phyloP scores from a whole-genome alignment of 768 basidiomycete species.

The Lactarius indigo region DNA sequence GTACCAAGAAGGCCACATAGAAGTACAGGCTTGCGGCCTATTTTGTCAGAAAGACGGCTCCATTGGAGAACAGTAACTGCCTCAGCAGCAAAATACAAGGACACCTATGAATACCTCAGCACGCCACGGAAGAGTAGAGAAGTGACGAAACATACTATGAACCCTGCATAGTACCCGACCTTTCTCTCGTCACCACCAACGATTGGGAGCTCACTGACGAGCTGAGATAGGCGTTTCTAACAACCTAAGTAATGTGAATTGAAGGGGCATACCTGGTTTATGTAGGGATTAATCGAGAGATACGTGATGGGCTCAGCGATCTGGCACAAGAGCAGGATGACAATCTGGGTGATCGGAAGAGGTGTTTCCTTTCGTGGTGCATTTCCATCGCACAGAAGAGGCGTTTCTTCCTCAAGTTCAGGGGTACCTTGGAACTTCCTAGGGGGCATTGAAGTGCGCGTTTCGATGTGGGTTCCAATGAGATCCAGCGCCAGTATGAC shows the following conservation, averaged over 20 bases:
- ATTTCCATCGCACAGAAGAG: not conserved
- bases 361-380: not conserved
- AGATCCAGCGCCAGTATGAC: not conserved
- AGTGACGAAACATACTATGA: slow-evolving; percentile 38
- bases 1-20: slow-evolving; percentile 37
- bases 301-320: slow-evolving; percentile 48
- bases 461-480: not conserved
- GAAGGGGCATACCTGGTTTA: slow-evolving; percentile 41
- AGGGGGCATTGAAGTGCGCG: not conserved
- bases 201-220: slow-evolving; percentile 40
- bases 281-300: slow-evolving; percentile 47
- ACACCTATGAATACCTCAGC: slow-evolving; percentile 34
- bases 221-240: slow-evolving; percentile 30
- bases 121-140: not conserved
- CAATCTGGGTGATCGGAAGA: not conserved
- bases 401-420: not conserved
- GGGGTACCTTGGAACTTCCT: not conserved
- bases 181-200: slow-evolving; percentile 43
- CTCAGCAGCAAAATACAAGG: slow-evolving; percentile 47
- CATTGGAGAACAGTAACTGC: too few relatives aligned
- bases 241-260: not conserved
- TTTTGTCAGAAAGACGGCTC: too few relatives aligned
- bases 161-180: too few relatives aligned
- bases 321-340: too few relatives aligned
- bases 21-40: slow-evolving; percentile 49